phyloP scores from a whole-genome alignment of 208 protist genomes.

The Leishmania tropica region DNA sequence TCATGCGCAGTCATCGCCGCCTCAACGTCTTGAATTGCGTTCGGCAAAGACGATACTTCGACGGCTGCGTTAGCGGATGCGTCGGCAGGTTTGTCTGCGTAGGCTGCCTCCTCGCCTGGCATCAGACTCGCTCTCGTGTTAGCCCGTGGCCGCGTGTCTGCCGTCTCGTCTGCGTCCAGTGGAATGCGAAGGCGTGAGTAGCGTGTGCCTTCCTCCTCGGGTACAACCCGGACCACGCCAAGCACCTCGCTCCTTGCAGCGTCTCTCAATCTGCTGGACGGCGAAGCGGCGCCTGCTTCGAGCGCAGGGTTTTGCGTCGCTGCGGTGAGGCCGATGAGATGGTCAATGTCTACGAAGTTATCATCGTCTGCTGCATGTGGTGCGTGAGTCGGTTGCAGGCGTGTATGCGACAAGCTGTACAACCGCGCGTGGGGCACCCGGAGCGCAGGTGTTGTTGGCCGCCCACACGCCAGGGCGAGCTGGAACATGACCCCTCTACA shows the following conservation, averaged over 20 bases:
- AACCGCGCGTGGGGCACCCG: not conserved
- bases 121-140: constrained; percentile 45
- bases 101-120: constrained; percentile 29
- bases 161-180: constrained; percentile 24
- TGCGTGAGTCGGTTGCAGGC: not conserved
- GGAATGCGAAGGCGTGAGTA: constrained; percentile 68
- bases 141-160: constrained; percentile 15
- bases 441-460: not conserved
- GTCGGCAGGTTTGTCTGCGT: constrained; percentile 10
- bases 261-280: not conserved
- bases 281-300: not conserved
- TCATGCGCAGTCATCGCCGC: no score
- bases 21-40: not conserved
- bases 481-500: not conserved
- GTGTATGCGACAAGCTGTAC: not conserved
- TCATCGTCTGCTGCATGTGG: constrained; percentile 11
- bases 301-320: not conserved
- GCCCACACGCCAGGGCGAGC: not conserved
- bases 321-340: not conserved
- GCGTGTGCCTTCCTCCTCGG: constrained; percentile 36
- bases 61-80: not conserved
- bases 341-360: constrained; percentile 65
- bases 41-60: not conserved
- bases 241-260: constrained; percentile 26
- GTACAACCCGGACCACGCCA: constrained; percentile 36